Evolutionary conservation across 2,329 filamentous ascomycete genomes (phyloP), one percentile per base, ranked within the genome.

Genomic region (Pestalotiopsis sp.): DNA sequence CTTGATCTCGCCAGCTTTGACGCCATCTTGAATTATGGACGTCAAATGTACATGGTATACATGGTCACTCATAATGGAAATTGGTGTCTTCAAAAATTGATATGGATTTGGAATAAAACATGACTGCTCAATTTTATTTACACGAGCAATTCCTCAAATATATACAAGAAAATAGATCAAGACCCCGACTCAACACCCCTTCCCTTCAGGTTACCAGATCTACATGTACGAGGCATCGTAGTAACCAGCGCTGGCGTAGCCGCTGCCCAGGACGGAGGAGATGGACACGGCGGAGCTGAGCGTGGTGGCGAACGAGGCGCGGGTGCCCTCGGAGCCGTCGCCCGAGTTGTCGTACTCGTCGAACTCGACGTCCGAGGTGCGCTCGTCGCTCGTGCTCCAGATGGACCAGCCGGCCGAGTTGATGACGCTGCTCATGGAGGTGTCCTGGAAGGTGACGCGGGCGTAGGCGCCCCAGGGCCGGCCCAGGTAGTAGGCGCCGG

Each of bases 291-390:
- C 65, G 0, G 72, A 65, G 26, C 70, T 70, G n/a, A 84, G 73
- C 70, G 76, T 78, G 26, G 70, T 79, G 7, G 80, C 70, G 57
- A 81, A 82, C 48, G 76, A 79, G 4, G 85, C 88, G 65, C 88
- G 79, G 0, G 80, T 82, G 0, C 87, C 87, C n/a, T 77, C 75
- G 1, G 88, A 80, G 1, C 89, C 89, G 40, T 78, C 74, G 1
- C 89, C 89, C 1, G 82, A 83, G 76, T 91, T 91, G 24, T 73
- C 77, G 73, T 85, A 90, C 79, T 91, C 89, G 14, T 78, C 85
- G 69, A 86, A 90, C n/a, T 79, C 73, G 1, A 90, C 85, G 58
- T 85, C 75, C 44, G 80, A 80, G 2, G 86, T 89, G 44, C 81
- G 81, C 26, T 80, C 74, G 39, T 85, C 80, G 2, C 78, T 78